Evolutionary conservation across 2,329 filamentous ascomycete genomes (phyloP), one percentile per base, ranked within the genome.

Genomic region (Fusarium longipes): DNA sequence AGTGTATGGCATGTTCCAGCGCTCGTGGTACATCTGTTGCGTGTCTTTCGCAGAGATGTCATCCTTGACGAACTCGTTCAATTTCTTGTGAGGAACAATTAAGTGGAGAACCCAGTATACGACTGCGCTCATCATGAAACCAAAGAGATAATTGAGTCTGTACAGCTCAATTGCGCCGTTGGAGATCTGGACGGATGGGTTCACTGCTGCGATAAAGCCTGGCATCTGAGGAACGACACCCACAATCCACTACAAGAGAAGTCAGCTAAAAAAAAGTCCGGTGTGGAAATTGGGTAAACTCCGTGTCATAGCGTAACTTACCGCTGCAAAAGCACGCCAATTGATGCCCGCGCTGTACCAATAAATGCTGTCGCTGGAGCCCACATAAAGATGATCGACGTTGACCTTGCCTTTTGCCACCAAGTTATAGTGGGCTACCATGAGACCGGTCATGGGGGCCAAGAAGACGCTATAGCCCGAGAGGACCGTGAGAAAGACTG

Each of bases 321-420:
- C 79, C 27, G 80, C 77, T 24, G 76, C 70, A 1, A 76, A 72
- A 3, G 81, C 79, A 6, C 80, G 74, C 78, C 78, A 81, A 52
- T 82, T 82, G 12, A 79, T 30, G 4, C 80, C 80, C n/a, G 63
- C 65, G 6, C 63, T 77, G 57, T 78, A 82, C 79, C 79, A 81
- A 64, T 82, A 82, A 3, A 81, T 73, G 49, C 77, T 76, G 1
- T 58, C 53, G 4, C 64, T 48, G 35, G 76, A 67, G 7, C 72
- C 75, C 29, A 71, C 67, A 56, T 76, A 80, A 25, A 80, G 59
- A 39, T 78, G 76, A 20, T 79, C 76, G 2, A 80, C 67, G 29
- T 79, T 77, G 33, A 79, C 33, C 72, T 79, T 79, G 36, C 64
- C 64, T 49, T 70, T 75, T 12, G 74, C 70, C 29, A 80, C 74